phyloP scores from a whole-genome alignment of 1,284 basidiomycete species.

The Porphyrellus sp. region DNA sequence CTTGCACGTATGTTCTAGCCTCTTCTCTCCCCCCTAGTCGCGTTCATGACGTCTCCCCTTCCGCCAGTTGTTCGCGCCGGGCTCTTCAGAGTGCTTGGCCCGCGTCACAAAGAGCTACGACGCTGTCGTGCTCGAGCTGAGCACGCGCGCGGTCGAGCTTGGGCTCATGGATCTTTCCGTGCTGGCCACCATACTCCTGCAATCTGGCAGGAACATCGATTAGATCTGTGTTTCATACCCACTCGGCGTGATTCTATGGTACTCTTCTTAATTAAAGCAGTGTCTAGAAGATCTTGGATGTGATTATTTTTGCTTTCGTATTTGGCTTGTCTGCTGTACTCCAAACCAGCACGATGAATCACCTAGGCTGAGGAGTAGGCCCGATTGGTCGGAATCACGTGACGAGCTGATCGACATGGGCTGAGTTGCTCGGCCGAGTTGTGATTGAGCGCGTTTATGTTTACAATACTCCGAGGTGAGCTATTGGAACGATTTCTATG shows the following conservation, averaged over 20 bases:
- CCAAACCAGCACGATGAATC: no score
- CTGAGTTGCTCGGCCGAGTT: no score
- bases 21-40: conserved; percentile 2
- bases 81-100: conserved; percentile 40
- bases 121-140: conserved; percentile 43
- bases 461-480: no score
- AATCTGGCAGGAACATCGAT: conserved; percentile 50
- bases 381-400: no score
- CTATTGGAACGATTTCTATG: no score
- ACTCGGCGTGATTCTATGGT: background rate
- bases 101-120: conserved; percentile 40
- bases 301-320: no score
- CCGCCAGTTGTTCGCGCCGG: conserved; percentile 40
- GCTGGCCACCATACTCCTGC: conserved; percentile 46
- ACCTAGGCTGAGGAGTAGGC: no score
- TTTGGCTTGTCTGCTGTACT: no score
- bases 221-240: conserved; percentile 23
- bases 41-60: background rate
- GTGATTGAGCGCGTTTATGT: no score
- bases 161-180: conserved; percentile 44
- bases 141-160: conserved; percentile 43
- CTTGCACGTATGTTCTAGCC: conserved; percentile 38
- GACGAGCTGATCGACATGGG: no score
- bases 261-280: no score
- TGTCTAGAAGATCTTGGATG: no score